Conservation (phyloP, 2,329 filamentous ascomycete genomes). For the Lachnellula subtilissima region DNA sequence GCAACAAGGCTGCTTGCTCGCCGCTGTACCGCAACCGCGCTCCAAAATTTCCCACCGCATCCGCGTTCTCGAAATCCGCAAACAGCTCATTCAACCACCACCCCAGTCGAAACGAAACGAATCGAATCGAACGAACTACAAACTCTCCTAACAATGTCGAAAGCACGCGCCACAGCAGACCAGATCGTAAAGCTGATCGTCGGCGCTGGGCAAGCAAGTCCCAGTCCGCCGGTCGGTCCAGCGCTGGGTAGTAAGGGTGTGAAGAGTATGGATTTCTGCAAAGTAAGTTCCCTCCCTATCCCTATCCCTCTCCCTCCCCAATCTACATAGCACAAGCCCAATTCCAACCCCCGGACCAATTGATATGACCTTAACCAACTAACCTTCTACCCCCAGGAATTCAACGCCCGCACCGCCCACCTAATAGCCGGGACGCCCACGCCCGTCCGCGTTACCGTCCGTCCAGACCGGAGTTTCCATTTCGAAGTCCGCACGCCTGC, state of each 20-base stretch:
- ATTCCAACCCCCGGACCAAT: background rate
- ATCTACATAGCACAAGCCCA: background rate
- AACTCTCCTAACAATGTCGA: constrained; percentile 25
- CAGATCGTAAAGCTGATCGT: constrained; percentile 96
- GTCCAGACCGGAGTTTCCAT: constrained; percentile 85
- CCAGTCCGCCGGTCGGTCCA: constrained; percentile 92
- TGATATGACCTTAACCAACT: background rate
- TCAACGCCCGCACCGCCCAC: constrained; percentile 89
- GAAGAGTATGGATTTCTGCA: constrained; percentile 99
- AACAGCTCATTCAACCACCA: too few species aligned
- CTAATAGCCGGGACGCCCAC: constrained; percentile 79
- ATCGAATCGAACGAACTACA: too few species aligned
- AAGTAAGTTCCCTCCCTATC: constrained; percentile 51
- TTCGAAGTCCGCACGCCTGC: constrained; percentile 93
- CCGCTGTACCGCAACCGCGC: too few species aligned
- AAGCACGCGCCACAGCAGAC: constrained; percentile 40
- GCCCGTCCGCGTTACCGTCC: constrained; percentile 85
- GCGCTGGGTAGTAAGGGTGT: constrained; percentile 96
- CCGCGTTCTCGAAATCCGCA: too few species aligned
- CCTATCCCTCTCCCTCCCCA: background rate
- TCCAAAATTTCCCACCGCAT: too few species aligned
- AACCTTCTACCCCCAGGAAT: constrained; percentile 59
- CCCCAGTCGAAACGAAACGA: too few species aligned
- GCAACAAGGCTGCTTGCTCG: too few species aligned
- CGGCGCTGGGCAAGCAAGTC: constrained; percentile 89